Evolutionary conservation across 306 rosid species (phyloP), one percentile per base, ranked within the genome.

Genomic region (Cucurbita maxima): DNA sequence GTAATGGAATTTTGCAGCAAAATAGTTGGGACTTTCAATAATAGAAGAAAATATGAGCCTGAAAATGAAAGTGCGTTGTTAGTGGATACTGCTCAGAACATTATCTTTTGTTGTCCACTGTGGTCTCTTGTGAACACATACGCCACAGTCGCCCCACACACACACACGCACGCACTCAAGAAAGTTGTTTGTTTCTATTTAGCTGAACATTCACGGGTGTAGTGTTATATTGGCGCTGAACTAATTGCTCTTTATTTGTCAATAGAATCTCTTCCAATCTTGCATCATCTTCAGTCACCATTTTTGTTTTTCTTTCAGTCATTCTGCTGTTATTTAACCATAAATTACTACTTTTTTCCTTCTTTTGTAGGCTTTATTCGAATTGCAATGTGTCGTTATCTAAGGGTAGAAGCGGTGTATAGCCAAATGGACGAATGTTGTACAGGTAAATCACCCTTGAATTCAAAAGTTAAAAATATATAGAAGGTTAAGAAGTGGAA

Each of bases 71-170:
- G 72, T 66, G 72, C 40, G 54, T 45, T 44, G 72, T 19, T 44
- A 67, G 67, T 74, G 71, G 80, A 82, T 79, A 73, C 76, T 52
- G 37, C 71, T 51, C 50, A 68, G 70, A 64, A 80, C 97, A 82
- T 57, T 87, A 83, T 86, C 86, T 83, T 87, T 15, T 84, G 94
- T 85, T 73, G 78, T 80, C 94, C 92, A 86, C 90, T 83, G 22
- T 60, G 51, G 50, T 43, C 5, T 44, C 2, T 19, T 43, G 36
- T 40, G 22, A 5, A 43, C 25, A 62, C 44, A 60, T 60, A 38
- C 36, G 71, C 71, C 53, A 64, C 1, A 1, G 14, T n/a, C 51
- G 52, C 52, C 52, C 71, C 71, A 64, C 71, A 64, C 10, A 19
- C 72, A 66, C 72, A 64, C 71, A 63, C 10, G 10, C 72, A 66